Evolutionary conservation across 164 flowering plant genomes (phyloP).

Genomic region (Annona squamosa): DNA sequence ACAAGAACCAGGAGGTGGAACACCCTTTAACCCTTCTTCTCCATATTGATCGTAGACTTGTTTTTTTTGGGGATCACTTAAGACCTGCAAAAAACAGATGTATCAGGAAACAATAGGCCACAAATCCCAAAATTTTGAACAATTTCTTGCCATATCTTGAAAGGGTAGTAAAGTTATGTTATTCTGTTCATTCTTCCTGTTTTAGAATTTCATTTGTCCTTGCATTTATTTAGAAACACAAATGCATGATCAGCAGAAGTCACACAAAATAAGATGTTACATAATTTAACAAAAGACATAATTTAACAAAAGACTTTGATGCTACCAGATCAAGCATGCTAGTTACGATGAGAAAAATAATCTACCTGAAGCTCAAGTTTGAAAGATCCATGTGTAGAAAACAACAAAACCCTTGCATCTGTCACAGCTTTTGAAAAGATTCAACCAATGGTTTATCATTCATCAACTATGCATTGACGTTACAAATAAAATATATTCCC

Average conservation of each 20-base stretch:
- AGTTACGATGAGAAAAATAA: background rate
- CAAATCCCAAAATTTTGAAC: background rate
- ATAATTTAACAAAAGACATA: too few species aligned
- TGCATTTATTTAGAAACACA: too few species aligned
- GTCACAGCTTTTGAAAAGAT: background rate
- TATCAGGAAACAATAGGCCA: background rate
- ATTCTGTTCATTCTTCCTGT: background rate
- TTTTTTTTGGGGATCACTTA: constrained; percentile 54
- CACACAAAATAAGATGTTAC: too few species aligned
- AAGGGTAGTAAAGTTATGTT: background rate
- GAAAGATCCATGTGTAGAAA: background rate
- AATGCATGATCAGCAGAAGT: background rate
- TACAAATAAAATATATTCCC: background rate
- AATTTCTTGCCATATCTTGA: background rate
- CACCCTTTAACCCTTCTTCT: constrained; percentile 56
- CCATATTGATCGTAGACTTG: constrained; percentile 57
- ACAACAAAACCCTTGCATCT: background rate
- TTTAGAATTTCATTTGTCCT: too few species aligned
- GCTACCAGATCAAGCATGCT: background rate
- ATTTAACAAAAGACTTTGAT: too few species aligned
- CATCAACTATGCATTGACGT: background rate
- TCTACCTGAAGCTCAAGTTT: background rate
- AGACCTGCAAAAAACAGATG: constrained; percentile 27
- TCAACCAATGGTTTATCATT: background rate
- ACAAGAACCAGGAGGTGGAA: constrained; percentile 34